Conservation (phyloP, 2,329 filamentous ascomycete species). For the Whalleya microplaca region DNA sequence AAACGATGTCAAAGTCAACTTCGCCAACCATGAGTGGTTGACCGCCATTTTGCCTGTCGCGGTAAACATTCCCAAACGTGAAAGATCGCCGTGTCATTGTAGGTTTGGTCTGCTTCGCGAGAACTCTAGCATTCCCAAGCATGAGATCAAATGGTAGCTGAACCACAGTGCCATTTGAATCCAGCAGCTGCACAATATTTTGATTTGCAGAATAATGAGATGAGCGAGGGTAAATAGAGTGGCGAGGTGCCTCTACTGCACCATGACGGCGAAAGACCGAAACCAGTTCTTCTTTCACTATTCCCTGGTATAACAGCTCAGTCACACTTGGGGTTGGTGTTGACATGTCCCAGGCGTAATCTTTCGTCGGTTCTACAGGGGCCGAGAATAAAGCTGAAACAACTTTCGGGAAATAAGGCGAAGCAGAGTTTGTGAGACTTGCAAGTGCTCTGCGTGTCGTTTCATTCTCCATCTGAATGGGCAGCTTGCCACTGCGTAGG, state of each 20-base stretch:
- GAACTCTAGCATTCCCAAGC: conserved; percentile 80
- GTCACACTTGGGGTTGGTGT: conserved; percentile 54
- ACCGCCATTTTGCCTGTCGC: conserved; percentile 76
- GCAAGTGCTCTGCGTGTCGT: conserved; percentile 83
- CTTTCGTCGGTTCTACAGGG: conserved; percentile 77
- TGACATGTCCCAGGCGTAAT: conserved; percentile 77
- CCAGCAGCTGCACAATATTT: conserved; percentile 79
- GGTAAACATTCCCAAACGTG: conserved; percentile 85
- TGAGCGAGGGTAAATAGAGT: conserved; percentile 80
- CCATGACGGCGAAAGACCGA: conserved; percentile 88
- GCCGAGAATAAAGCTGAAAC: conserved; percentile 82
- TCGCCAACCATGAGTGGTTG: conserved; percentile 84
- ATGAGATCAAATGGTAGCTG: conserved; percentile 96
- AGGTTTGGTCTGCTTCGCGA: conserved; percentile 70
- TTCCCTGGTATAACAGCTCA: conserved; percentile 70
- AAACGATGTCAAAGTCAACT: conserved; percentile 96
- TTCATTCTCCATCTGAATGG: conserved; percentile 90
- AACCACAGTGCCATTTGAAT: conserved; percentile 81
- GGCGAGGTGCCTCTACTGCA: conserved; percentile 78
- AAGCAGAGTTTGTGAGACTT: conserved; percentile 78
- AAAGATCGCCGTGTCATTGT: conserved; percentile 75
- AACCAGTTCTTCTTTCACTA: conserved; percentile 74
- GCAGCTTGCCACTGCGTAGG: conserved; percentile 82
- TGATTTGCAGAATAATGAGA: conserved; percentile 68
- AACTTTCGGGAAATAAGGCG: conserved; percentile 88